Conservation (phyloP, 192 early-diverging fungal species). For the Coemansia interrupta region DNA sequence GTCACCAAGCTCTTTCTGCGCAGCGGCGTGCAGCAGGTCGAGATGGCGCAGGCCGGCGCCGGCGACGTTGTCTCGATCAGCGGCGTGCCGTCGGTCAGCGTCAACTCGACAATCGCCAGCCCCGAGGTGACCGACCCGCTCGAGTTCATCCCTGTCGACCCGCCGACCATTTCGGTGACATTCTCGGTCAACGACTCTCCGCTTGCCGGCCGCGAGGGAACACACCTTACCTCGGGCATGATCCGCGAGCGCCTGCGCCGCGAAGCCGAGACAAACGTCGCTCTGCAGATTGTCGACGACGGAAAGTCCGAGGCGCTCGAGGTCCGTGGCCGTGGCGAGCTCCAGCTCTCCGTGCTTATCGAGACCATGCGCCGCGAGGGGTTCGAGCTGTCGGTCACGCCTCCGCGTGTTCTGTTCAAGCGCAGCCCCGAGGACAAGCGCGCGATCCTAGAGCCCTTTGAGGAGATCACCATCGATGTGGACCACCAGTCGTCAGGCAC, state of each 20-base stretch:
- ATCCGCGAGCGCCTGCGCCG: constrained; percentile 70
- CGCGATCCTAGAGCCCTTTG: constrained; percentile 69
- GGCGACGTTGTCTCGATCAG: constrained; percentile 80
- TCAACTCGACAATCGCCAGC: constrained; percentile 77
- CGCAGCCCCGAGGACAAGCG: constrained; percentile 53
- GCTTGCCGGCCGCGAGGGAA: constrained; percentile 74
- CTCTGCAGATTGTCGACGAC: constrained; percentile 68
- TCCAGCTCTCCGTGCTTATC: constrained; percentile 81
- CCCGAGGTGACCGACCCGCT: constrained; percentile 58
- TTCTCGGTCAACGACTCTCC: constrained; percentile 88
- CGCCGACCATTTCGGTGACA: constrained; percentile 80
- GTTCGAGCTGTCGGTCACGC: constrained; percentile 77
- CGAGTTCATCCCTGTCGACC: constrained; percentile 75
- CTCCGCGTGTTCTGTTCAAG: constrained; percentile 79
- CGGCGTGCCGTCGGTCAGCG: constrained; percentile 68
- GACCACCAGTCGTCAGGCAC: constrained; percentile 67
- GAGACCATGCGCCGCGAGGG: constrained; percentile 90
- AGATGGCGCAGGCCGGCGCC: constrained; percentile 71
- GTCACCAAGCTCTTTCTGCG: constrained; percentile 74
- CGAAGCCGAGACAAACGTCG: constrained; percentile 80
- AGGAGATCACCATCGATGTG: constrained; percentile 80
- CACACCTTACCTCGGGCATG: constrained; percentile 71
- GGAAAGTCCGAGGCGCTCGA: constrained; percentile 71
- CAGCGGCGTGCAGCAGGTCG: constrained; percentile 68
- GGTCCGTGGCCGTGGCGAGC: constrained; percentile 83